Base-by-base conservation (phyloP, 805 yeast genomes). In the Torulaspora gathmanii region DNA sequence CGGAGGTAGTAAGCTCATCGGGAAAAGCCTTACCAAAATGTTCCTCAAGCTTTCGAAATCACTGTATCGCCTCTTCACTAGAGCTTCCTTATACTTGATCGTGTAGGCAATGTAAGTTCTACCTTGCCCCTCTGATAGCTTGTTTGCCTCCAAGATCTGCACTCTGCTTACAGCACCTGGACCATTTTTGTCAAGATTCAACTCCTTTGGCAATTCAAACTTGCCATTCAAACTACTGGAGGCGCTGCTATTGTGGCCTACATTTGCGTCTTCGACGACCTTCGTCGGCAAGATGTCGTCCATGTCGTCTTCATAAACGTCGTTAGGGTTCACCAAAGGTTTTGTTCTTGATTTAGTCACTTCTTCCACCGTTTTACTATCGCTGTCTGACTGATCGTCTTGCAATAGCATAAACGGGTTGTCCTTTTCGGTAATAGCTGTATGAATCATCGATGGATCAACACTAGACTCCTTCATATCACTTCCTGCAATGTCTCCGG, bases 41-140 rank as follows among this genome's bases (percentile, higher is more conserved):
- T 74, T 80, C 43, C 96, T 70, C 25, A 93, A 72, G 44, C 84
- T 77, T 58, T 88, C 97, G 64, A 93, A 93, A 61, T 93, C 99
- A 36, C 95, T 86, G 64, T 91, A 93, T 36, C 98, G 70, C 55
- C 98, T 72, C 26, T 85, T 76, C 6, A 87, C 88, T 12, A 74
- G 70, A 5, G 73, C 30, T n/a, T 54, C 55, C 5, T 77, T 69
- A 41, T 78, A 68, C 50, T 77, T 77, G 46, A 91, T 86, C 11
- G 95, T 80, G 62, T 91, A 91, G 0, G 86, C 86, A 28, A 91
- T 78, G 53, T 53, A 65, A 1, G 57, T 57, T 37, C 65, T 56
- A 12, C 68, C 63, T 45, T 61, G 67, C 1, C 66, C 64, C 35
- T 60, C 67, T 2, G 61, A 56, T 6, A 61, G 41, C 47, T 60